These are phyloP conservation scores for Rehmannia glutinosa DNA, from an alignment of 257 asterid genomes.

Conservation along the genomic window DNA sequence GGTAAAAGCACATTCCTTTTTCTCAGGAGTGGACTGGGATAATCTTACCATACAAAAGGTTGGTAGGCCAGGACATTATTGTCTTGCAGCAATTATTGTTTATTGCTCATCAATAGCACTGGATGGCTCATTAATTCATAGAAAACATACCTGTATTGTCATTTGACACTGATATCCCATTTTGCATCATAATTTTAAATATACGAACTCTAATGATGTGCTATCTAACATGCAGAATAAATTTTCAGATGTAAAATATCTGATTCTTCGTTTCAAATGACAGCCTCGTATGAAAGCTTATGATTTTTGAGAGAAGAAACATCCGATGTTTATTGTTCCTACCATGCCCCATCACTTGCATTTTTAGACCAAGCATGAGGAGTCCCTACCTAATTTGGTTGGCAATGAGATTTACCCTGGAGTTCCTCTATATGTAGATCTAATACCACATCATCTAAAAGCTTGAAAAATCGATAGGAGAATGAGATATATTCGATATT, in stretches of 20 bases:
- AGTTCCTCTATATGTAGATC: not conserved
- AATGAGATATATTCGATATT: not conserved
- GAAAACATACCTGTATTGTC: conserved; percentile 8
- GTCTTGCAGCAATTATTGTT: not conserved
- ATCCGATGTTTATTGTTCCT: no score
- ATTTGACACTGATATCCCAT: conserved; percentile 5
- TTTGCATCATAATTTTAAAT: not conserved
- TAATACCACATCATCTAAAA: conserved; percentile 1
- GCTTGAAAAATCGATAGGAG: not conserved
- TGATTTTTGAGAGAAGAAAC: not conserved
- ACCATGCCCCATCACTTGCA: not conserved
- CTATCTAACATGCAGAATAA: not conserved
- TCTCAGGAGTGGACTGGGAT: conserved; percentile 94
- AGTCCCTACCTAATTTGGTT: not conserved
- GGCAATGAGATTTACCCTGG: not conserved
- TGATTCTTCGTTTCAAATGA: not conserved
- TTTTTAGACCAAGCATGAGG: not conserved
- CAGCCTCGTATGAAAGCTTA: not conserved
- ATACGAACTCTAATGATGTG: not conserved
- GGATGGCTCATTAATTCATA: not conserved
- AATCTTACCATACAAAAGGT: conserved; percentile 85
- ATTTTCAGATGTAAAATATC: not conserved
- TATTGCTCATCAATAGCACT: not conserved
- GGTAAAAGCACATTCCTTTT: conserved; percentile 87
- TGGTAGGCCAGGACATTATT: conserved; percentile 19